Percentiles rank a stretch among this genome's conserved stretches.
Conservation (phyloP, 1,139 yeast species). For the Kodamaea arcana region DNA sequence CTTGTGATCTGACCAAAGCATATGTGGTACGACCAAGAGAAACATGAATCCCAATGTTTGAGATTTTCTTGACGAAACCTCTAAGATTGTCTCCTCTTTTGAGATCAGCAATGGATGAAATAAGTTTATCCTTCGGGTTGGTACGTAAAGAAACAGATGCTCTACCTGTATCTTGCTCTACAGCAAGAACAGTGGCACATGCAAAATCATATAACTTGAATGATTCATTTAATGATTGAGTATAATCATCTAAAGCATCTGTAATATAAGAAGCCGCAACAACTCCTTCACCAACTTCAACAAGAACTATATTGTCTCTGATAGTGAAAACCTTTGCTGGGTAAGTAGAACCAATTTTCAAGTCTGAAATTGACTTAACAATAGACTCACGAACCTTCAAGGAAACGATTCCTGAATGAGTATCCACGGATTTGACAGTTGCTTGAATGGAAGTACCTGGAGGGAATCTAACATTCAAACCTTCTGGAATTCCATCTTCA, state of each 20-base stretch:
- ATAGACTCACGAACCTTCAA: slow-evolving; percentile 48
- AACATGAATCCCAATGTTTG: slow-evolving; percentile 76
- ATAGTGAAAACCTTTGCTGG: slow-evolving; percentile 67
- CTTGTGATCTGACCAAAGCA: slow-evolving; percentile 79
- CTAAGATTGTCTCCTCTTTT: slow-evolving; percentile 67
- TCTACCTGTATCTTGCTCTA: slow-evolving; percentile 55
- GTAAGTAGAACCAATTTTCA: slow-evolving; percentile 53
- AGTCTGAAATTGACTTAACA: slow-evolving; percentile 45
- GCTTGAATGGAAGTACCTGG: slow-evolving; percentile 68
- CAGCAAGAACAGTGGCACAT: slow-evolving; percentile 55
- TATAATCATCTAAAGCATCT: slow-evolving; percentile 74
- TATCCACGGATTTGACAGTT: slow-evolving; percentile 51
- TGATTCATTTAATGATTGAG: slow-evolving; percentile 47
- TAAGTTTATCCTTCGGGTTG: slow-evolving; percentile 47
- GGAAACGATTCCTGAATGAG: slow-evolving; percentile 46
- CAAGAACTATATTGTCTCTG: slow-evolving; percentile 58
- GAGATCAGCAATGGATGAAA: slow-evolving; percentile 52
- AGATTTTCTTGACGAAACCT: slow-evolving; percentile 74
- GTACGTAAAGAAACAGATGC: slow-evolving; percentile 63
- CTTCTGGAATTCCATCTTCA: slow-evolving; percentile 47
- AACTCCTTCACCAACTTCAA: slow-evolving; percentile 60
- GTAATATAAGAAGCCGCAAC: slow-evolving; percentile 68
- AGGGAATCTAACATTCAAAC: slow-evolving; percentile 56
- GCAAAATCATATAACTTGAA: slow-evolving; percentile 57
- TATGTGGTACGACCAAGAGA: slow-evolving; percentile 67